Conservation (phyloP, 768 basidiomycete genomes). For the Gelatoporia subvermispora region DNA sequence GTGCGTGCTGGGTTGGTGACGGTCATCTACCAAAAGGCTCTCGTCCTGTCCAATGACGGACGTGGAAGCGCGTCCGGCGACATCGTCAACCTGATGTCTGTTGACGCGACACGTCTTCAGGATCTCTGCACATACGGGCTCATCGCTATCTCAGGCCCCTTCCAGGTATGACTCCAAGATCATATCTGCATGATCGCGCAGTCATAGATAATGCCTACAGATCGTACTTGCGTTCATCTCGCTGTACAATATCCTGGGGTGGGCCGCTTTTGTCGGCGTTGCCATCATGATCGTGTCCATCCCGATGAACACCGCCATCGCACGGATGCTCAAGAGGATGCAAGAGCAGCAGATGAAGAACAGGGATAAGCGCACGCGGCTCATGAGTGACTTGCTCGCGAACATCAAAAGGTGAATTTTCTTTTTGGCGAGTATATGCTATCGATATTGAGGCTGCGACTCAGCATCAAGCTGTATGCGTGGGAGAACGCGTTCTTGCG, state of each 20-base stretch:
- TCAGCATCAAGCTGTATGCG: slow-evolving; percentile 83
- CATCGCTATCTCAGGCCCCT: slow-evolving; percentile 80
- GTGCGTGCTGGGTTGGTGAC: slow-evolving; percentile 85
- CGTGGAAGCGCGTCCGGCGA: slow-evolving; percentile 80
- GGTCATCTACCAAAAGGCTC: slow-evolving; percentile 79
- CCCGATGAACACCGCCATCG: slow-evolving; percentile 71
- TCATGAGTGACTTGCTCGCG: slow-evolving; percentile 91
- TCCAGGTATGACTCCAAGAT: slow-evolving; percentile 51
- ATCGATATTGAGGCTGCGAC: no score
- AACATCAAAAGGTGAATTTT: slow-evolving; percentile 74
- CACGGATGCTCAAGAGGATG: slow-evolving; percentile 63
- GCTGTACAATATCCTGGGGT: slow-evolving; percentile 85
- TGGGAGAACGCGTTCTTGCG: slow-evolving; percentile 92
- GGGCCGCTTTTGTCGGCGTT: slow-evolving; percentile 88
- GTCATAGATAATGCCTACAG: slow-evolving; percentile 34
- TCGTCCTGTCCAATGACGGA: slow-evolving; percentile 84
- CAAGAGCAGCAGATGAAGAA: slow-evolving; percentile 93
- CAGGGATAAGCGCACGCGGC: slow-evolving; percentile 72
- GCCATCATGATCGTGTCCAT: slow-evolving; percentile 83
- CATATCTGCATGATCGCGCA: background rate
- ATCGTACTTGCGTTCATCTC: slow-evolving; percentile 87
- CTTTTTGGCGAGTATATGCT: background rate
- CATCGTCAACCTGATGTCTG: slow-evolving; percentile 92
- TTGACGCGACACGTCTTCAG: slow-evolving; percentile 75
- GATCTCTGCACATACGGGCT: slow-evolving; percentile 81